Conservation (phyloP, 768 basidiomycete genomes). For the Floccularia luteovirens region DNA sequence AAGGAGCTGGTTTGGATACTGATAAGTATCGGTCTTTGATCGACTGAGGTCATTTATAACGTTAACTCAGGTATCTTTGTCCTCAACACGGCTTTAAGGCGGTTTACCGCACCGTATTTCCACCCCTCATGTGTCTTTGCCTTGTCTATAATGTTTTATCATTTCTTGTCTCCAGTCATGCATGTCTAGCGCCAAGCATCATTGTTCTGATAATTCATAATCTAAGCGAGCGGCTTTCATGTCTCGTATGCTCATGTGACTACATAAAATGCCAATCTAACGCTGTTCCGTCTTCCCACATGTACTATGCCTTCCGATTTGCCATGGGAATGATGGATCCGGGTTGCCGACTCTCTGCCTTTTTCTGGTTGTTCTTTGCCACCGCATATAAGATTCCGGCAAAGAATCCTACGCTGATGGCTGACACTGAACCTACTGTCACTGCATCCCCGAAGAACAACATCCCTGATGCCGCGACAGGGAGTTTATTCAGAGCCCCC, state of each 20-base stretch:
- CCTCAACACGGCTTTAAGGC: slow-evolving; percentile 14
- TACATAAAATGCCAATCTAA: slow-evolving; percentile 8
- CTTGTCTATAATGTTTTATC: too few species aligned
- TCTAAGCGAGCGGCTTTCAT: neutral
- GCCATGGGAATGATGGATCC: slow-evolving; percentile 57
- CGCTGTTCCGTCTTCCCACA: slow-evolving; percentile 12
- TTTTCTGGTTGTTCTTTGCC: slow-evolving; percentile 92
- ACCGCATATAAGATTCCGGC: slow-evolving; percentile 89
- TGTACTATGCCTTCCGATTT: slow-evolving; percentile 33
- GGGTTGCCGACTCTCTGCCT: slow-evolving; percentile 50
- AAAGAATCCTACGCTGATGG: slow-evolving; percentile 83
- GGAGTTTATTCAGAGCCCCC: slow-evolving; percentile 94
- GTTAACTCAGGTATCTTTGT: neutral
- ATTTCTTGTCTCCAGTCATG: too few species aligned
- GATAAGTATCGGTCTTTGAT: neutral
- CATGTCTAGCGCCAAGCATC: neutral
- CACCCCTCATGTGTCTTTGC: slow-evolving; percentile 6
- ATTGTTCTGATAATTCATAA: neutral
- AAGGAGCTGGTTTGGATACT: neutral
- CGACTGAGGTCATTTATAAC: neutral
- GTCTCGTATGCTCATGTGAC: slow-evolving; percentile 11
- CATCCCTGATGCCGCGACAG: slow-evolving; percentile 98
- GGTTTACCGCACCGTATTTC: slow-evolving; percentile 15
- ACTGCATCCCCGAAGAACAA: slow-evolving; percentile 91
- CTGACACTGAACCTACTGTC: slow-evolving; percentile 83